Evolutionary conservation across 225 moss, liverwort and hornwort genomes (phyloP).

Genomic region (Physcomitrellopsis africana): DNA sequence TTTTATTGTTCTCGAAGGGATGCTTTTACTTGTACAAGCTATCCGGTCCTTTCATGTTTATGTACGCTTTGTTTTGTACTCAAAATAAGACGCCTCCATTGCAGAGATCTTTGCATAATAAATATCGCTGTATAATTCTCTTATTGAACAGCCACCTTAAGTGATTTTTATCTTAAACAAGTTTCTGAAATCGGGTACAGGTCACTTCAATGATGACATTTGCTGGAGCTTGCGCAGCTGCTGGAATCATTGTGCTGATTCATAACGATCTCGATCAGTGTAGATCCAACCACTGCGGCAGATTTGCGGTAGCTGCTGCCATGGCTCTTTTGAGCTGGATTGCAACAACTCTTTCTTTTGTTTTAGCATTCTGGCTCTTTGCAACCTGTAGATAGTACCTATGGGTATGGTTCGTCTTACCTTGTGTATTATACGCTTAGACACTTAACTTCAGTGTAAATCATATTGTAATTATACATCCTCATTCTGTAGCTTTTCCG

Average conservation of each 20-base stretch:
- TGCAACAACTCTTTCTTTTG: constrained; percentile 65
- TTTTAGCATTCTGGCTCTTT: constrained; percentile 79
- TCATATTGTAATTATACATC: too few relatives aligned
- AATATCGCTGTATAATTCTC: constrained; percentile 9
- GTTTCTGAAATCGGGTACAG: constrained; percentile 37
- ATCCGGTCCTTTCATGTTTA: neutral
- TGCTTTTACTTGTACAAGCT: constrained; percentile 11
- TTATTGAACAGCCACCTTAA: neutral
- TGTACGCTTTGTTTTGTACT: neutral
- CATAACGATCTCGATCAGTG: constrained; percentile 74
- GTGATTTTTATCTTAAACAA: constrained; percentile 9
- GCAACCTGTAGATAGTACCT: constrained; percentile 59
- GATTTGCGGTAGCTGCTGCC: constrained; percentile 75
- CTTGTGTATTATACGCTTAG: constrained; percentile 36
- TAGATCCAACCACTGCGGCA: constrained; percentile 66
- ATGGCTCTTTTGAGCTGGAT: constrained; percentile 86
- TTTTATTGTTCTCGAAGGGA: constrained; percentile 19
- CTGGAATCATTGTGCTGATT: constrained; percentile 79
- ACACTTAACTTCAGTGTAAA: constrained; percentile 4
- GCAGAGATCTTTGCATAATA: constrained; percentile 20
- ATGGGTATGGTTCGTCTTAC: constrained; percentile 19
- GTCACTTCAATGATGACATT: constrained; percentile 79
- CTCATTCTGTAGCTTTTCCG: too few relatives aligned
- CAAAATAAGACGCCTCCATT: neutral
- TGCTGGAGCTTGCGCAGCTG: constrained; percentile 72